Conservation (phyloP, 306 rosid species). For the Prunus mume region DNA sequence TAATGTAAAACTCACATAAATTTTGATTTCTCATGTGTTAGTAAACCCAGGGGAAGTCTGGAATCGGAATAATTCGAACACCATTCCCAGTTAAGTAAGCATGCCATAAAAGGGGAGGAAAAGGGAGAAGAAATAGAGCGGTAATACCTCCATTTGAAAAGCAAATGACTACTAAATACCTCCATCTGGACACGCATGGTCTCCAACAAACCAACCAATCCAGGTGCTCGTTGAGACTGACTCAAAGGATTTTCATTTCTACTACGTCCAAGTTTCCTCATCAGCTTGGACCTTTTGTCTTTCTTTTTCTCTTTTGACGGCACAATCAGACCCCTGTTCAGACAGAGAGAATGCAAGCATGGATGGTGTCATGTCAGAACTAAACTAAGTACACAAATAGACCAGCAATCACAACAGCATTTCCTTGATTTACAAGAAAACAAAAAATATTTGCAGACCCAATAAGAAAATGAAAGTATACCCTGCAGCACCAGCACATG, state of each 20-base stretch:
- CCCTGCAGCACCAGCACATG: constrained; percentile 99
- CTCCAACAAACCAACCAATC: constrained; percentile 89
- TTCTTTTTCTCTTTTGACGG: constrained; percentile 94
- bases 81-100: too few relatives aligned
- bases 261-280: constrained; percentile 96
- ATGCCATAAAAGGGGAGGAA: background rate
- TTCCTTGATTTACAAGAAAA: background rate
- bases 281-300: constrained; percentile 77
- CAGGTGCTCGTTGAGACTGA: constrained; percentile 78
- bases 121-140: background rate
- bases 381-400: background rate
- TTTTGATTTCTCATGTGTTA: too few relatives aligned
- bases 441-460: background rate
- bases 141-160: constrained; percentile 7
- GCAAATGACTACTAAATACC: constrained; percentile 41
- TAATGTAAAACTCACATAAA: too few relatives aligned
- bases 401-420: constrained; percentile 12
- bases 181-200: constrained; percentile 98
- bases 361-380: constrained; percentile 15
- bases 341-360: constrained; percentile 10
- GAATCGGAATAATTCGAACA: too few relatives aligned
- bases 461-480: constrained; percentile 28
- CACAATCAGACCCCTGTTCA: constrained; percentile 85
- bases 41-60: too few relatives aligned
- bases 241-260: constrained; percentile 70